Evolutionary conservation across 2,329 filamentous ascomycete species (phyloP).

Genomic region (Aaosphaeria arxii): DNA sequence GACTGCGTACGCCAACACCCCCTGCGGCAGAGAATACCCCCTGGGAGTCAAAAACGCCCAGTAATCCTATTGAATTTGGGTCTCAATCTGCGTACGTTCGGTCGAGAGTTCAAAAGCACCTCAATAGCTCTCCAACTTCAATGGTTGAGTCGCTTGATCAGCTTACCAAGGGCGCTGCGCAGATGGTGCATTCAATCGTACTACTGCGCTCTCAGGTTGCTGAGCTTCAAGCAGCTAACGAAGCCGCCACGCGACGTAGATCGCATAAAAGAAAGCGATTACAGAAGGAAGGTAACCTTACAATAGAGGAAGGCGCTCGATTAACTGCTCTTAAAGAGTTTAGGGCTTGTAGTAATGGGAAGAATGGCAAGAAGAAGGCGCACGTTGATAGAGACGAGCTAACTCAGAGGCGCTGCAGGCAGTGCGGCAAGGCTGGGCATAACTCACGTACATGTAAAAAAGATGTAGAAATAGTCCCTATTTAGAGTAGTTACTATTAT

Average conservation of each 20-base stretch:
- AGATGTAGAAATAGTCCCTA: constrained; percentile 3
- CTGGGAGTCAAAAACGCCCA: constrained; percentile 7
- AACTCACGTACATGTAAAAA: constrained; percentile 5
- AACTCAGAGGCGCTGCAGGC: constrained; percentile 3
- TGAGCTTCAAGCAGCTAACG: constrained; percentile 2
- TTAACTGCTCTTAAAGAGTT: constrained; percentile 4
- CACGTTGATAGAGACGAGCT: constrained; percentile 2
- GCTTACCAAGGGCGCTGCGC: constrained; percentile 3
- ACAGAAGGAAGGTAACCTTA: constrained; percentile 8
- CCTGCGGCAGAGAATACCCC: neutral
- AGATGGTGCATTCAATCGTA: constrained; percentile 3
- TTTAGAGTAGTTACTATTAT: neutral
- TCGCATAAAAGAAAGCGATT: constrained; percentile 7
- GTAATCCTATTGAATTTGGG: constrained; percentile 3
- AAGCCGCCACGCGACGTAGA: constrained; percentile 5
- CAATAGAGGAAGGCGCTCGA: constrained; percentile 5
- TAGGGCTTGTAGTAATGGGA: constrained; percentile 2
- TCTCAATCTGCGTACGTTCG: constrained; percentile 6
- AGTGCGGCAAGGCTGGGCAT: constrained; percentile 5
- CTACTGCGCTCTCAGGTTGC: constrained; percentile 1
- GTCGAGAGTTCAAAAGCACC: constrained; percentile 3
- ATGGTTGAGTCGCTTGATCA: constrained; percentile 1
- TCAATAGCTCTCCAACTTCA: neutral
- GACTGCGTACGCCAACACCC: constrained; percentile 10
- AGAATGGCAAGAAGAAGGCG: constrained; percentile 4